Conservation (phyloP, 805 yeast genomes). For the Cephaloascus albidus region DNA sequence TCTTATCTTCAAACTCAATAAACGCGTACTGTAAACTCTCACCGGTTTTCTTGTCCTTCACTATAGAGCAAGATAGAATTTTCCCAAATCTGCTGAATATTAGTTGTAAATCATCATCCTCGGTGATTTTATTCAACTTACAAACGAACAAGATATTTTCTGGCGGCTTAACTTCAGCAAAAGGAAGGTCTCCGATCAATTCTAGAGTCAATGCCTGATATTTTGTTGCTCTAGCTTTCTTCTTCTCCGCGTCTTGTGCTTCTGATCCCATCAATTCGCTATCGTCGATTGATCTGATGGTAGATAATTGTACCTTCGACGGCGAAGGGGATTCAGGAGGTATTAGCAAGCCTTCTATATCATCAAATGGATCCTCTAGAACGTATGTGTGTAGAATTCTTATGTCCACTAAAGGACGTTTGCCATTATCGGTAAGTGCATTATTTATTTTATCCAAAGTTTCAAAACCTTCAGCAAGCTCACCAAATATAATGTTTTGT, state of each 20-base stretch:
- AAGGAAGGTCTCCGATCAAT: slow-evolving; percentile 53
- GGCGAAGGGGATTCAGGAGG: slow-evolving; percentile 10
- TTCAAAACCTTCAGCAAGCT: slow-evolving; percentile 40
- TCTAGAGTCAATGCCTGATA: slow-evolving; percentile 56
- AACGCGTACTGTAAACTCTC: slow-evolving; percentile 55
- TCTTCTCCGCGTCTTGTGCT: slow-evolving; percentile 10
- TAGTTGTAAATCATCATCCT: slow-evolving; percentile 41
- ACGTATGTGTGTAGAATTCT: slow-evolving; percentile 42
- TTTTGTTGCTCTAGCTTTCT: slow-evolving; percentile 24
- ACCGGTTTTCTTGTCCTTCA: slow-evolving; percentile 36
- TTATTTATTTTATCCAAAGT: slow-evolving; percentile 34
- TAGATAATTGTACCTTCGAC: slow-evolving; percentile 15
- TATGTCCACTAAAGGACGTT: slow-evolving; percentile 37
- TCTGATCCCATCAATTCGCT: slow-evolving; percentile 10
- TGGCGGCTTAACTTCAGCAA: slow-evolving; percentile 48
- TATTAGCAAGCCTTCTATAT: slow-evolving; percentile 11
- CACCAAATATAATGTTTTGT: slow-evolving; percentile 32
- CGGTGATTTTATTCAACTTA: slow-evolving; percentile 52
- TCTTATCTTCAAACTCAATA: slow-evolving; percentile 39
- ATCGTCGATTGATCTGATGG: slow-evolving; percentile 13
- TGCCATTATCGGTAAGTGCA: slow-evolving; percentile 23
- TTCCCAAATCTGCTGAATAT: slow-evolving; percentile 58
- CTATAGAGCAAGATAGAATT: slow-evolving; percentile 40
- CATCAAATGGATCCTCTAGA: slow-evolving; percentile 45
- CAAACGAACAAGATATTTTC: slow-evolving; percentile 57